Conservation (phyloP, 148 eudicot species). For the Vaccinium myrtillus region DNA sequence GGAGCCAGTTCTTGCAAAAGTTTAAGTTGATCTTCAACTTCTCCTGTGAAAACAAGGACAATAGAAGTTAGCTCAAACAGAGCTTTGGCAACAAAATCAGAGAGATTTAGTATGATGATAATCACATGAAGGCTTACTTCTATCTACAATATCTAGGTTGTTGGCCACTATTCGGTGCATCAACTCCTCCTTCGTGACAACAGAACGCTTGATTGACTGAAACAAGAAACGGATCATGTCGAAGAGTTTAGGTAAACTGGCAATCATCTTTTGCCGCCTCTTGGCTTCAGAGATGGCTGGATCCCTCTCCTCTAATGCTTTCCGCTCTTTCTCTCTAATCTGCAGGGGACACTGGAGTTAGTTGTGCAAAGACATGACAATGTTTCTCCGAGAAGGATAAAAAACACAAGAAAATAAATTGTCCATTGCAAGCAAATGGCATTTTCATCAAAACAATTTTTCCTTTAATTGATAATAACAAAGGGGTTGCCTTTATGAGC, state of each 20-base stretch:
- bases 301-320: conserved; percentile 50
- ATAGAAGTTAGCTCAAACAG: not conserved
- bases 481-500: not conserved
- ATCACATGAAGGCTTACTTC: conserved; percentile 44
- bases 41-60: conserved; percentile 42
- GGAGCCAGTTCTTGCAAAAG: conserved; percentile 77
- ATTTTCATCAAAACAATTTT: not conserved
- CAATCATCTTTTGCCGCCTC: conserved; percentile 54
- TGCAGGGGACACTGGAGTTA: conserved; percentile 27
- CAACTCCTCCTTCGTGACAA: conserved; percentile 77
- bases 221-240: conserved; percentile 64
- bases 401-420: not conserved
- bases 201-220: conserved; percentile 65
- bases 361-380: not conserved
- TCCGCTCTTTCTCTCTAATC: conserved; percentile 71
- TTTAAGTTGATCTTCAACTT: conserved; percentile 74
- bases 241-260: conserved; percentile 67
- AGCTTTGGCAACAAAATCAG: not conserved
- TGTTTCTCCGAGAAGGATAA: not conserved
- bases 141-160: conserved; percentile 56
- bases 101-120: not conserved
- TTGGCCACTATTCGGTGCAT: conserved; percentile 52
- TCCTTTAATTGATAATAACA: not conserved
- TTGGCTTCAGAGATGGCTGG: conserved; percentile 71
- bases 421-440: not conserved